Percentiles rank a stretch among this genome's conserved stretches.
Evolutionary conservation across 345 rosid genomes (phyloP).

Genomic region (Hypericum androsaemum): DNA sequence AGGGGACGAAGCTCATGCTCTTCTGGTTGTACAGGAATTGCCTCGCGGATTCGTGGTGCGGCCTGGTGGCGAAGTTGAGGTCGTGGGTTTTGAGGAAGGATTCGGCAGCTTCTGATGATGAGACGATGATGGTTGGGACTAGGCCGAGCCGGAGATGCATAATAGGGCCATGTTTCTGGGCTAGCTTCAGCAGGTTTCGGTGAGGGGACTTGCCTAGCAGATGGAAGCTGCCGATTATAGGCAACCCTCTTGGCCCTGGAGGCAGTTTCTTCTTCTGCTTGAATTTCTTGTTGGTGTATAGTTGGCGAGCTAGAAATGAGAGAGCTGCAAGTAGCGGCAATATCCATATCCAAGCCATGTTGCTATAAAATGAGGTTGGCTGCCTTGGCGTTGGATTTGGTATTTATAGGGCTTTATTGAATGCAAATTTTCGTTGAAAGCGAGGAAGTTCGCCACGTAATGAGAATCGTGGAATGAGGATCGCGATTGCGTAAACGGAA

Average conservation of each 20-base stretch:
- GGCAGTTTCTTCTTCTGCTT: slow-evolving; percentile 14
- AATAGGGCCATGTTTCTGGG: not conserved
- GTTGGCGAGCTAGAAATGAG: not conserved
- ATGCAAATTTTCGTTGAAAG: too few species aligned
- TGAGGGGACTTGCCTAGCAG: slow-evolving; percentile 14
- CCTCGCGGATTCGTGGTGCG: not conserved
- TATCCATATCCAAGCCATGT: not conserved
- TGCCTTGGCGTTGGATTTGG: too few species aligned
- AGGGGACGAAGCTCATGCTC: not conserved
- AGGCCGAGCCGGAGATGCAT: not conserved
- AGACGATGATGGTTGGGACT: not conserved
- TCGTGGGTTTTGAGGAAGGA: not conserved
- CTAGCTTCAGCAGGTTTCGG: not conserved
- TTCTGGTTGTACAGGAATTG: not conserved
- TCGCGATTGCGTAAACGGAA: too few species aligned
- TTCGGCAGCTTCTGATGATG: not conserved
- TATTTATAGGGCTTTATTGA: too few species aligned
- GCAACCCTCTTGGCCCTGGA: slow-evolving; percentile 38
- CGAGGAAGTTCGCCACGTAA: too few species aligned
- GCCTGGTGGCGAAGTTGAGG: not conserved
- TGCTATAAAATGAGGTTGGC: too few species aligned
- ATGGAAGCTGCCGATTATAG: slow-evolving; percentile 31
- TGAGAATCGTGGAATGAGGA: too few species aligned
- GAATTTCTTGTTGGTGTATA: not conserved
- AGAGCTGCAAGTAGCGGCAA: not conserved